Percentiles rank a stretch among this genome's conserved stretches.
Conservation (phyloP, 495 filamentous ascomycete genomes). For the Aspergillus sclerotiicarbonarius region DNA sequence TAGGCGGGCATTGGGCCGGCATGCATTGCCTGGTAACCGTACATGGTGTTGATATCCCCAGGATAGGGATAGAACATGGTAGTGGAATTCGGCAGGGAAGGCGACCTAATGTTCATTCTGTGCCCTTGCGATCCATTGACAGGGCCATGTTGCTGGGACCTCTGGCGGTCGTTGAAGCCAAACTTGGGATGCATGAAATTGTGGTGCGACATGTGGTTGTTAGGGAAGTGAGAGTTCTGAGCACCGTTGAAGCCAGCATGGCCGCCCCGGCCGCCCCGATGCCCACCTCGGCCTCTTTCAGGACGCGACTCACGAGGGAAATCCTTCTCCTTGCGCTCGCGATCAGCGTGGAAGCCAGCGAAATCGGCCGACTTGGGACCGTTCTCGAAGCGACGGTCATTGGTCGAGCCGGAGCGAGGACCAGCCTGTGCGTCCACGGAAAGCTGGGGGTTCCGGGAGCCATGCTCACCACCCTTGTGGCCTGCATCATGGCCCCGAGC, state of each 20-base stretch:
- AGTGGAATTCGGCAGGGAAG: conserved; percentile 45
- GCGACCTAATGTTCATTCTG: conserved; percentile 47
- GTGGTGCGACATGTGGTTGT: conserved; percentile 45
- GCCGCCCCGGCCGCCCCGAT: conserved; percentile 53
- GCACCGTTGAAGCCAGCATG: conserved; percentile 37
- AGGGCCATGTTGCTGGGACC: conserved; percentile 34
- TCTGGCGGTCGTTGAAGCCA: conserved; percentile 42
- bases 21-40: conserved; percentile 52
- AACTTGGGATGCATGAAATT: conserved; percentile 40
- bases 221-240: conserved; percentile 48
- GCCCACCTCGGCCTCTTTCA: conserved; percentile 54
- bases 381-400: conserved; percentile 39
- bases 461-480: conserved; percentile 30
- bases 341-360: conserved; percentile 22
- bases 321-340: conserved; percentile 34
- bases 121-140: conserved; percentile 37
- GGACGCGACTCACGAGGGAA: conserved; percentile 46
- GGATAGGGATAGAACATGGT: conserved; percentile 40
- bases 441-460: conserved; percentile 27
- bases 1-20: conserved; percentile 59
- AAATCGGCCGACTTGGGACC: conserved; percentile 41
- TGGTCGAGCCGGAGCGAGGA: conserved; percentile 26
- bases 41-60: conserved; percentile 43
- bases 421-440: conserved; percentile 37
- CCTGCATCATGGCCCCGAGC: conserved; percentile 32